Evolutionary conservation across 2,329 filamentous ascomycete genomes (phyloP).

Genomic region (Penicillium freii): DNA sequence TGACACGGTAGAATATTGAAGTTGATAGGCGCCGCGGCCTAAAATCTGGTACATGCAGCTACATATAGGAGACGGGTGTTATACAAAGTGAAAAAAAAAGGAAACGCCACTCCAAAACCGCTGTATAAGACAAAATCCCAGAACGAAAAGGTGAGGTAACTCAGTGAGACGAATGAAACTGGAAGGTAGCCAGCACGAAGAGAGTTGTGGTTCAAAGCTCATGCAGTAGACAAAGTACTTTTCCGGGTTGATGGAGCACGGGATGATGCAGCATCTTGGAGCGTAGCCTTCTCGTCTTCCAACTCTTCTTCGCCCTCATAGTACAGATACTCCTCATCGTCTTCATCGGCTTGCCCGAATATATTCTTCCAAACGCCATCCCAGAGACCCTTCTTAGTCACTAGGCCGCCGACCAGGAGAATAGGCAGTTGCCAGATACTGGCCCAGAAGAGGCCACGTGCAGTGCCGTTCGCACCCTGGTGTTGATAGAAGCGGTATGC

Average conservation of each 20-base stretch:
- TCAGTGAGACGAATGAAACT: background rate
- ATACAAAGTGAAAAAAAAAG: slow-evolving; percentile 16
- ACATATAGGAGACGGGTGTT: slow-evolving; percentile 19
- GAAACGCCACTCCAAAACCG: slow-evolving; percentile 25
- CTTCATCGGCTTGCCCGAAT: slow-evolving; percentile 58
- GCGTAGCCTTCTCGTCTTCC: slow-evolving; percentile 5
- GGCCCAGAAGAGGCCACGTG: slow-evolving; percentile 89
- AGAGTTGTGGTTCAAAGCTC: background rate
- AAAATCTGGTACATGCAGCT: no score
- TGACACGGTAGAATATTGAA: no score
- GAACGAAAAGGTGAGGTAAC: slow-evolving; percentile 2
- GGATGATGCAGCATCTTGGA: background rate
- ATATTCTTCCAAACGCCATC: slow-evolving; percentile 72
- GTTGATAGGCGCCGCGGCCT: no score
- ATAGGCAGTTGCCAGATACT: slow-evolving; percentile 94
- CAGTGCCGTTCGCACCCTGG: slow-evolving; percentile 75
- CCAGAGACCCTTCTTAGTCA: slow-evolving; percentile 93
- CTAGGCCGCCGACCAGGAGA: slow-evolving; percentile 82
- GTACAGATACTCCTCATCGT: slow-evolving; percentile 55
- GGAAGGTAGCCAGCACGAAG: background rate
- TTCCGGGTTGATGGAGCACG: slow-evolving; percentile 3
- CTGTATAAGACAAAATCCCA: slow-evolving; percentile 20
- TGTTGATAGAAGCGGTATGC: slow-evolving; percentile 77
- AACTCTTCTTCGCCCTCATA: slow-evolving; percentile 53
- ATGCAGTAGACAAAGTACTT: slow-evolving; percentile 20